Base-by-base conservation (phyloP, 495 filamentous ascomycete genomes). In the Daldinia caldariorum region DNA sequence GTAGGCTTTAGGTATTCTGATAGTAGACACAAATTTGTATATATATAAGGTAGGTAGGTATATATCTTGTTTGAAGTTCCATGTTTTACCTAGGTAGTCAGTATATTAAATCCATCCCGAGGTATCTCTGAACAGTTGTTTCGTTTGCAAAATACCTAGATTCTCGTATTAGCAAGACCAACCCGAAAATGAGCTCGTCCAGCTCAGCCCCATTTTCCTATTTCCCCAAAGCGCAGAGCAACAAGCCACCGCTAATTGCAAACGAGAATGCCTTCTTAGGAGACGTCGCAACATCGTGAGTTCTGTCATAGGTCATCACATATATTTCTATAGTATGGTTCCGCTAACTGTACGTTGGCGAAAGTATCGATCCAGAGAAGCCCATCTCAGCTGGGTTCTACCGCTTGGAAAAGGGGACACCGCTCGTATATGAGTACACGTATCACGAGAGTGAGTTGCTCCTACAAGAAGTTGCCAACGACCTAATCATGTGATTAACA, bases 181-280 rank as follows among this genome's bases (percentile, higher is more conserved):
- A 74, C 70, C 55, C 75, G 53, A 38, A 63, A 60, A 69, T 60
- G 45, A 18, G 4, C n/a, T 18, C 66, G 4, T 39, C 58, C 4
- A 56, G 62, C 26, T 70, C 71, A 14, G 61, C 72, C 26, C 73
- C 79, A 29, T 82, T 87, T 76, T 83, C 78, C 32, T 84, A 92
- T 72, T 88, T 84, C 75, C 74, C 83, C 39, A 81, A 87, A 70
- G 88, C 88, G 4, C 89, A 91, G 74, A 85, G 82, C 16, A 84
- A 88, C 78, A 89, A 91, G 79, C 90, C 87, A 18, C 89, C 90
- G 1, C 82, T 91, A 34, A 90, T 92, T 63, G 90, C 88, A 18
- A 91, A 91, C 73, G 89, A 91, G 61, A 93, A 94, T 70, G 90
- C 90, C 9, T 92, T 83, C 73, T 82, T 92, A 4, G 89, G 88